Evolutionary conservation across 1,284 basidiomycete species (phyloP), one percentile per base, ranked within the genome.

Genomic region (Cryptococcus amylolentus): DNA sequence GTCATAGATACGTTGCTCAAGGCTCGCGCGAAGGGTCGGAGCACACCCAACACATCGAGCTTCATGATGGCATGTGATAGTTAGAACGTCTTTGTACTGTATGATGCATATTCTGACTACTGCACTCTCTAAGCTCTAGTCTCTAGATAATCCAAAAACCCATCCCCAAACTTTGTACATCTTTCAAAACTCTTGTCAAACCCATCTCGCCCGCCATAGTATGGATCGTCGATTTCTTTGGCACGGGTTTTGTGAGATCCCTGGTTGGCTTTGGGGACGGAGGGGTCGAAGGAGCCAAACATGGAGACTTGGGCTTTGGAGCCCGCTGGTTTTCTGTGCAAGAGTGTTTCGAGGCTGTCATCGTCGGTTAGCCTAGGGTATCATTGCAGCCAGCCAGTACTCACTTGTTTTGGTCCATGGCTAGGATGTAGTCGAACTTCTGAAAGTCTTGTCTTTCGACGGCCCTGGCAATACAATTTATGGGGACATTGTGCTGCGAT

Each of bases 381-480:
- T 42, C 16, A 49, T 27, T 28, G 39, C 23, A 39, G 40, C 51
- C 28, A 42, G 27, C 41, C 20, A 41, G 26, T 16, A 60, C 74
- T 50, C 47, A 76, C 74, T 74, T 73, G 38, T 61, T 55, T 28
- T 66, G 55, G 57, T 76, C 79, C 79, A 80, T 80, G 3, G 80
- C 80, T 31, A 81, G 68, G 51, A 81, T 80, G 62, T 78, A 78
- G 67, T 80, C 71, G 58, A 80, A 80, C 9, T 61, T 58, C 49
- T 52, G 41, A 50, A 73, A 81, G 66, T 81, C 80, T 10, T 51
- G 18, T 8, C 49, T 45, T 0, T 54, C 54, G 23, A 80, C 73
- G 16, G 69, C 70, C 40, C 80, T 69, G 1, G 80, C 79, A 2
- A 64, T 58, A 45, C 70, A 73, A 23, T 71, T 61, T 53, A 78